Conservation (phyloP, 352 stramenopile species). For the Phytopythium mirpurense region DNA sequence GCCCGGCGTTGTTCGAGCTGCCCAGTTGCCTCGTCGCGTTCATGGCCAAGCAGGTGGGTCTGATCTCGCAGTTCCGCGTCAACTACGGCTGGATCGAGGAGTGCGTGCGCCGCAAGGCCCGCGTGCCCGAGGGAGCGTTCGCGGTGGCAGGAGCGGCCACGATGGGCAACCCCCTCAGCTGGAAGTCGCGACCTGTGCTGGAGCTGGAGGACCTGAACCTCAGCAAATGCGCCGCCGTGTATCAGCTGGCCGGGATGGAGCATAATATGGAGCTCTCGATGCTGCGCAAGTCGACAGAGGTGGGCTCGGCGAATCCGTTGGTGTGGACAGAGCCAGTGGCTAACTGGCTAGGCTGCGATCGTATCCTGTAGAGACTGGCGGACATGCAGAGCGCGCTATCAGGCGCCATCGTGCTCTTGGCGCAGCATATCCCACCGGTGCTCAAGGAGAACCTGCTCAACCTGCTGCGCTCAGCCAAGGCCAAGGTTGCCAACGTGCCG, state of each 20-base stretch:
- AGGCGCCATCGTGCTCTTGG: conserved; percentile 62
- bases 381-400: conserved; percentile 46
- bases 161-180: conserved; percentile 16
- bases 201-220: conserved; percentile 48
- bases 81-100: conserved; percentile 84
- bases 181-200: conserved; percentile 42
- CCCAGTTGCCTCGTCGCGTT: conserved; percentile 55
- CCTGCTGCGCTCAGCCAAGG: conserved; percentile 60
- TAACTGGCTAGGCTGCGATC: conserved; percentile 3
- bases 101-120: conserved; percentile 48
- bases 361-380: conserved; percentile 30
- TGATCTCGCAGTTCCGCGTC: conserved; percentile 57
- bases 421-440: conserved; percentile 63
- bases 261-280: conserved; percentile 40
- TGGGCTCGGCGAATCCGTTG: conserved; percentile 5
- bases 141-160: conserved; percentile 7
- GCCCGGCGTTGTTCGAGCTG: conserved; percentile 24
- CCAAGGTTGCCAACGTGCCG: conserved; percentile 77
- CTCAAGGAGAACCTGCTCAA: conserved; percentile 62
- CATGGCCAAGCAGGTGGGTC: conserved; percentile 37
- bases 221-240: conserved; percentile 36
- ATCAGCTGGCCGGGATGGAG: conserved; percentile 30
- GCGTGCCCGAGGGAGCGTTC: conserved; percentile 52
- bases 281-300: conserved; percentile 42
- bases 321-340: not conserved